Evolutionary conservation across 2,329 filamentous ascomycete genomes (phyloP).

Genomic region (Fusarium paranaense): DNA sequence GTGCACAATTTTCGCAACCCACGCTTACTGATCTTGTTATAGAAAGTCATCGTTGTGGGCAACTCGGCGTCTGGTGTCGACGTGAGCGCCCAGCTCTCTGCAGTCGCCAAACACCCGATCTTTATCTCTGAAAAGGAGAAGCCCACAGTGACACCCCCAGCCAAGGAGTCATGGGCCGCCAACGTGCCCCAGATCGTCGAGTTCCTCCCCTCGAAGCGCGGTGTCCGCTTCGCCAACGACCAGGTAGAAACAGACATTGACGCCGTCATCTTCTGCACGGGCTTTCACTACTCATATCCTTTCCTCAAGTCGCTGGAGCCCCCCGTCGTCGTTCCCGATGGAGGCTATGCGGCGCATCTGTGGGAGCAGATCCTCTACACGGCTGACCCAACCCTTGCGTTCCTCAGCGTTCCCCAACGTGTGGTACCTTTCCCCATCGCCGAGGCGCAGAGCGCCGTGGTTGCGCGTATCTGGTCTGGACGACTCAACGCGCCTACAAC

Average conservation of each 20-base stretch:
- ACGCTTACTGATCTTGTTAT: constrained; percentile 47
- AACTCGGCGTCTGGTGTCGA: constrained; percentile 79
- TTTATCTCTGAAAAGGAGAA: constrained; percentile 63
- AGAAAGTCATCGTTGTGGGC: constrained; percentile 75
- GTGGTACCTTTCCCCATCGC: constrained; percentile 79
- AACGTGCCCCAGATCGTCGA: constrained; percentile 60
- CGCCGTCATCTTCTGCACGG: constrained; percentile 83
- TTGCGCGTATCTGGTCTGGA: constrained; percentile 75
- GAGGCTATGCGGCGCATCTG: constrained; percentile 73
- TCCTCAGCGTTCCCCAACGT: constrained; percentile 74
- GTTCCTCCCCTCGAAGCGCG: constrained; percentile 57
- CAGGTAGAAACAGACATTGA: constrained; percentile 74
- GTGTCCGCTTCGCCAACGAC: constrained; percentile 72
- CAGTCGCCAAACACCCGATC: constrained; percentile 64
- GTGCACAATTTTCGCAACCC: too few relatives aligned
- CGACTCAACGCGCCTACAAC: constrained; percentile 66
- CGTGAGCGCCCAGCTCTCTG: constrained; percentile 72
- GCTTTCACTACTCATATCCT: constrained; percentile 85
- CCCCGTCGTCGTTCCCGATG: constrained; percentile 68
- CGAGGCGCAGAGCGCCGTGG: constrained; percentile 75
- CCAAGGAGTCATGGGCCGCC: constrained; percentile 48
- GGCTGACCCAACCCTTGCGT: constrained; percentile 72
- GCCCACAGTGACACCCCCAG: constrained; percentile 37
- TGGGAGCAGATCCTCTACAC: constrained; percentile 79
- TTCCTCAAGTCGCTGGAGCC: constrained; percentile 66